phyloP scores from a whole-genome alignment of 1,284 basidiomycete species.

The Cutaneotrichosporon dermatis region DNA sequence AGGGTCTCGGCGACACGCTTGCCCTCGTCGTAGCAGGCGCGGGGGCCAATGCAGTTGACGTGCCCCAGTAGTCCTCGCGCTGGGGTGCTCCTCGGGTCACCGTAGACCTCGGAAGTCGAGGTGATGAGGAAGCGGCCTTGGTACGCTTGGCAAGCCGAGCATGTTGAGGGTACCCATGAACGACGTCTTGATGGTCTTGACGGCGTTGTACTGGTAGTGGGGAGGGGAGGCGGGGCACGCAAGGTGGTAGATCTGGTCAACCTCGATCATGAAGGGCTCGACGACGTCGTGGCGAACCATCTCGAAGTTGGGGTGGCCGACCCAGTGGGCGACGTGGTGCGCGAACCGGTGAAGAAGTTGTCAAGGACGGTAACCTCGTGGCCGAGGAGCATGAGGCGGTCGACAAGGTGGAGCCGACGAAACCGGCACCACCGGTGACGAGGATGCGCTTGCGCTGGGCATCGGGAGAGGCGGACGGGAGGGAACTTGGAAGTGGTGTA shows the following conservation, averaged over 20 bases:
- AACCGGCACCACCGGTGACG: slow-evolving; percentile 87
- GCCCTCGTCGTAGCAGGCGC: slow-evolving; percentile 97
- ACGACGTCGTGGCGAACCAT: slow-evolving; percentile 95
- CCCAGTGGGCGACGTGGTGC: slow-evolving; percentile 86
- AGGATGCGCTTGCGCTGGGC: slow-evolving; percentile 79
- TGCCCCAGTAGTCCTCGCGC: slow-evolving; percentile 96
- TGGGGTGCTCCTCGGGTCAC: slow-evolving; percentile 94
- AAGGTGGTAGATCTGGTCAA: slow-evolving; percentile 95
- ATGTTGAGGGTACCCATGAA: slow-evolving; percentile 97
- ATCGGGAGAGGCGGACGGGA: slow-evolving; percentile 76
- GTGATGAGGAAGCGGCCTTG: slow-evolving; percentile 95
- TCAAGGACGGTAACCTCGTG: slow-evolving; percentile 97
- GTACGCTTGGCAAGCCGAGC: slow-evolving; percentile 97
- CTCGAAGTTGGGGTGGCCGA: slow-evolving; percentile 98
- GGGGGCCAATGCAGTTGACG: slow-evolving; percentile 94
- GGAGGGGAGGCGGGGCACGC: slow-evolving; percentile 94
- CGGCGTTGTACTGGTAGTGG: slow-evolving; percentile 90
- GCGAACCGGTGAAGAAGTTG: slow-evolving; percentile 97
- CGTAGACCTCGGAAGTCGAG: slow-evolving; percentile 91
- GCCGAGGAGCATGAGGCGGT: slow-evolving; percentile 93
- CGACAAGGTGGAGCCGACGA: slow-evolving; percentile 97
- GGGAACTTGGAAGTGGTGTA: slow-evolving; percentile 88
- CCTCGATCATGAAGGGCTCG: slow-evolving; percentile 94
- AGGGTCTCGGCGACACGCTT: slow-evolving; percentile 93
- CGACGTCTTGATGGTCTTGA: slow-evolving; percentile 96